These are phyloP conservation scores for Boletus sp. DNA, from an alignment of 768 basidiomycete species.

Conservation along the genomic window DNA sequence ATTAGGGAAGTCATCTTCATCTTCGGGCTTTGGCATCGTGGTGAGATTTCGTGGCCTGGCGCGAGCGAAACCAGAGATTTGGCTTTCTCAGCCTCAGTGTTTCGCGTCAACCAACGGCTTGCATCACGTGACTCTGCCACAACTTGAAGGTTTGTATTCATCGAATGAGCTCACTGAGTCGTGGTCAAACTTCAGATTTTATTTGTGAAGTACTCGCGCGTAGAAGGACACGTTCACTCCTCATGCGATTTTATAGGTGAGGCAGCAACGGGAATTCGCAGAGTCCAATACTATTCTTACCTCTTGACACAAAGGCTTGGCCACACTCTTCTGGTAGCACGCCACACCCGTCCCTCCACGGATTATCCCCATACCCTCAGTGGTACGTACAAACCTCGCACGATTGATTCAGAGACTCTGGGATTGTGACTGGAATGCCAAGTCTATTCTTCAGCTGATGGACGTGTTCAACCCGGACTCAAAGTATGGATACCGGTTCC, in stretches of 20 bases:
- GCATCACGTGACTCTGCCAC: too few species aligned
- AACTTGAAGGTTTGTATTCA: too few species aligned
- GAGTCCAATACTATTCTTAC: slow-evolving; percentile 7
- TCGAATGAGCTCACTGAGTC: too few species aligned
- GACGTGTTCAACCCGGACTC: neutral
- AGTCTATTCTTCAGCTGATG: neutral
- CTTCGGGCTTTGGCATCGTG: slow-evolving; percentile 26
- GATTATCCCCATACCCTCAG: neutral
- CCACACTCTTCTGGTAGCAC: slow-evolving; percentile 1
- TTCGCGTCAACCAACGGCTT: too few species aligned
- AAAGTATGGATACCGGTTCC: neutral
- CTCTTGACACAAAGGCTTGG: slow-evolving; percentile 1
- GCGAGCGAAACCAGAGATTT: neutral
- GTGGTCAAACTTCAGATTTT: too few species aligned
- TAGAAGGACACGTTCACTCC: neutral
- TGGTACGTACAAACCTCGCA: neutral
- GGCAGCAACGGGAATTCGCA: neutral
- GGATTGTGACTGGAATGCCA: neutral
- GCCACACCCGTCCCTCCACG: neutral
- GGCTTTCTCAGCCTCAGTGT: too few species aligned
- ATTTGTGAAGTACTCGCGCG: neutral
- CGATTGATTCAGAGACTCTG: neutral
- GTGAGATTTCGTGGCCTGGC: neutral
- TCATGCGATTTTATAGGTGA: neutral
- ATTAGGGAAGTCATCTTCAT: slow-evolving; percentile 57